Percentiles rank a stretch among this genome's conserved stretches.
phyloP scores from a whole-genome alignment of 495 filamentous ascomycete species.

The Trichocladium uniseriatum region DNA sequence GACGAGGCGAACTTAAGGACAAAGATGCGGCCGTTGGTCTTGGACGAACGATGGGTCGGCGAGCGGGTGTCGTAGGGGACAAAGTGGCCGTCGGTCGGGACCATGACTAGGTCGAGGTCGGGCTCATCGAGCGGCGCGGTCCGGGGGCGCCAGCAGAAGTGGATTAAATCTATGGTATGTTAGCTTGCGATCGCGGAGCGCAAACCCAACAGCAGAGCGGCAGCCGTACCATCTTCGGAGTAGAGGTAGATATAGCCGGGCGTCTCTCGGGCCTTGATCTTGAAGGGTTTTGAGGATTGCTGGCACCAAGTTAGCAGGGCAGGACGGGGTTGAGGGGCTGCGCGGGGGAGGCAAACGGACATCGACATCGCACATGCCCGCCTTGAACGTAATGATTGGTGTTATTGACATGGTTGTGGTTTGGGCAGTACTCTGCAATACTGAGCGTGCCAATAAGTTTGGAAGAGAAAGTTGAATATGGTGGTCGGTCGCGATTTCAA shows the following conservation, averaged over 20 bases:
- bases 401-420: conserved; percentile 57
- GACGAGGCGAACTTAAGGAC: conserved; percentile 92
- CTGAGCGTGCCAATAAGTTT: too few species aligned
- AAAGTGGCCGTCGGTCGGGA: conserved; percentile 82
- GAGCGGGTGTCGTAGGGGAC: conserved; percentile 57
- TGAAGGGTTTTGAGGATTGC: conserved; percentile 52
- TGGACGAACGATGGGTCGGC: conserved; percentile 42
- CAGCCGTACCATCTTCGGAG: conserved; percentile 65
- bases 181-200: conserved; percentile 7
- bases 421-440: neutral
- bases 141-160: conserved; percentile 87
- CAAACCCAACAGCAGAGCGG: neutral
- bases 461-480: neutral
- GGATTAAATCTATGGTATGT: conserved; percentile 58
- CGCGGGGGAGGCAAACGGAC: conserved; percentile 43
- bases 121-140: conserved; percentile 49
- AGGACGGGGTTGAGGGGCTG: neutral
- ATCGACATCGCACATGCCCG: conserved; percentile 78
- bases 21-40: conserved; percentile 84
- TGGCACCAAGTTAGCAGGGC: conserved; percentile 28
- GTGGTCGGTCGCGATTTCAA: neutral
- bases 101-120: conserved; percentile 77
- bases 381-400: conserved; percentile 94
- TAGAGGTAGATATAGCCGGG: conserved; percentile 92
- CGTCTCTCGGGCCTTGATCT: conserved; percentile 56